phyloP scores from a whole-genome alignment of 2,329 filamentous ascomycete genomes.

The Gaeumannomyces tritici region DNA sequence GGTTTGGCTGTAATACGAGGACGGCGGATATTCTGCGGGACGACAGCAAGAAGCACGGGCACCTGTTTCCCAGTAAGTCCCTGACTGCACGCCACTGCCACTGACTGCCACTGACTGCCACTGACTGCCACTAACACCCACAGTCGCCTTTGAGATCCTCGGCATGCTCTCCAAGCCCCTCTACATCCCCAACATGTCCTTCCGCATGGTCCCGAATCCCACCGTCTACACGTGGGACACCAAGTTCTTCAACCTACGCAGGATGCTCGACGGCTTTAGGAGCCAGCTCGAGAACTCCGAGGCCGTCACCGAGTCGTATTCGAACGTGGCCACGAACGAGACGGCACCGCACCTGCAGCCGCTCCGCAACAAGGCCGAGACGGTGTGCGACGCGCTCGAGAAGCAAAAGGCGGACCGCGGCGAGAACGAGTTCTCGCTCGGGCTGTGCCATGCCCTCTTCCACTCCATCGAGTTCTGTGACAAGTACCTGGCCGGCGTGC shows the following conservation, averaged over 20 bases:
- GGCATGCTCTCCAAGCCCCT: constrained; percentile 46
- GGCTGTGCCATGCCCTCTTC: constrained; percentile 28
- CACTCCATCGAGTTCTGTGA: constrained; percentile 31
- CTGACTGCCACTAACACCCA: not conserved
- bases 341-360: constrained; percentile 4
- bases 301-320: not conserved
- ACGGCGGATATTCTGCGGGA: constrained; percentile 34
- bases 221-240: constrained; percentile 45
- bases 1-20: constrained; percentile 44
- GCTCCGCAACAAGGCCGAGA: constrained; percentile 6
- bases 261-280: constrained; percentile 29
- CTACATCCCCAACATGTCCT: constrained; percentile 38
- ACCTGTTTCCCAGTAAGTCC: constrained; percentile 39
- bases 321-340: not conserved
- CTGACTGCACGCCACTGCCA: too few relatives aligned
- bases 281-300: constrained; percentile 17
- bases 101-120: too few relatives aligned
- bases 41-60: constrained; percentile 27
- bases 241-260: constrained; percentile 32
- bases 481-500: constrained; percentile 25
- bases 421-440: constrained; percentile 19
- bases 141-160: constrained; percentile 47
- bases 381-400: constrained; percentile 7
- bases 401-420: not conserved
- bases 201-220: constrained; percentile 47